phyloP scores from a whole-genome alignment of 345 rosid genomes.

The Combretum micranthum region DNA sequence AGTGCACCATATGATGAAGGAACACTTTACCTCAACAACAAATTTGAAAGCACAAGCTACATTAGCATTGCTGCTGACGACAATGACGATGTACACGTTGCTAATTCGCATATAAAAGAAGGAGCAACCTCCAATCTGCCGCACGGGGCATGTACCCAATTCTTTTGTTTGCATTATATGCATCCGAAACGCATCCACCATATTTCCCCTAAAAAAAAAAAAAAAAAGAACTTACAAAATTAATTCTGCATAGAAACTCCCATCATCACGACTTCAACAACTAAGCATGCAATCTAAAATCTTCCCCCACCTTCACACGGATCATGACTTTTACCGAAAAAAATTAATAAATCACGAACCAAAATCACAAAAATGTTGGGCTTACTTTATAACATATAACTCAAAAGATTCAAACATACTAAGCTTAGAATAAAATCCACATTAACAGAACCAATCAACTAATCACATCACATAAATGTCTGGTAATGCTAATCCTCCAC shows the following conservation, averaged over 20 bases:
- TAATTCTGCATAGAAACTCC: no score
- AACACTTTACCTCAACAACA: constrained; percentile 71
- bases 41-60: constrained; percentile 99
- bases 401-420: background rate
- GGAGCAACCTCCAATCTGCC: constrained; percentile 98
- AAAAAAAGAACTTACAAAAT: background rate
- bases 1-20: background rate
- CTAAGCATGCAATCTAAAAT: background rate
- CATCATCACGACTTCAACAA: no score
- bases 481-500: no score
- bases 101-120: constrained; percentile 95
- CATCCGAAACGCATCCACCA: constrained; percentile 98
- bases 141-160: constrained; percentile 91
- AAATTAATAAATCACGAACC: background rate
- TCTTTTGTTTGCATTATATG: constrained; percentile 99
- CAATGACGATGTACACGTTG: constrained; percentile 96
- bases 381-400: background rate
- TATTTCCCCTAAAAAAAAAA: constrained; percentile 60
- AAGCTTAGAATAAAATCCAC: background rate
- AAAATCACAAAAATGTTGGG: background rate
- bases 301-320: background rate
- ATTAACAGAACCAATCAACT: no score
- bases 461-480: no score
- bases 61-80: constrained; percentile 98
- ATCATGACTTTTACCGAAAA: no score